Evolutionary conservation across 305 asterid genomes (phyloP).

Genomic region (Fraxinus ornus): DNA sequence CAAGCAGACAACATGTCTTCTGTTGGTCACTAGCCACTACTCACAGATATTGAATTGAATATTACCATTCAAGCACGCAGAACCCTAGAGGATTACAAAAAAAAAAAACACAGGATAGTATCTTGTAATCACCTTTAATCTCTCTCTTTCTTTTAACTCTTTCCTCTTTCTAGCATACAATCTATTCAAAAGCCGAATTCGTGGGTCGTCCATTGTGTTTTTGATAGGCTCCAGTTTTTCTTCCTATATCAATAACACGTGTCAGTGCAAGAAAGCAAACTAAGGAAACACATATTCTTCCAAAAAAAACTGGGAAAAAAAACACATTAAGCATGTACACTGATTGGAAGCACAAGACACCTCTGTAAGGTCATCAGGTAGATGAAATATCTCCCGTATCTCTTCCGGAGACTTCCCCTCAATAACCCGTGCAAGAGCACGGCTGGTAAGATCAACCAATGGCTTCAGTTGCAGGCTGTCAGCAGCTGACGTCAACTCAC

Average conservation of each 20-base stretch:
- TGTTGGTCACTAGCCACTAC: slow-evolving; percentile 15
- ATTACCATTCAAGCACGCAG: not conserved
- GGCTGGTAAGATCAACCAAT: slow-evolving; percentile 89
- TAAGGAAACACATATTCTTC: slow-evolving; percentile 15
- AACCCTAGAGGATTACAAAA: not conserved
- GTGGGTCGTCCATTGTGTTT: slow-evolving; percentile 90
- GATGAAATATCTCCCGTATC: slow-evolving; percentile 85
- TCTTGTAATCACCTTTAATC: slow-evolving; percentile 59
- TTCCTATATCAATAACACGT: slow-evolving; percentile 55
- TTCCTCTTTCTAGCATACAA: slow-evolving; percentile 94
- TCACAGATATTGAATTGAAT: slow-evolving; percentile 19
- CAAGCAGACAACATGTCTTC: slow-evolving; percentile 5
- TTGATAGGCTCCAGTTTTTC: slow-evolving; percentile 95
- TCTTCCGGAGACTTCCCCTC: slow-evolving; percentile 94
- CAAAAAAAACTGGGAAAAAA: slow-evolving; percentile 13
- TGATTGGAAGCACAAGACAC: slow-evolving; percentile 69
- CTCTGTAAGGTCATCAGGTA: slow-evolving; percentile 98
- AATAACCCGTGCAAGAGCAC: slow-evolving; percentile 92
- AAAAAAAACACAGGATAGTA: slow-evolving; percentile 14
- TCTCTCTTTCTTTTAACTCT: slow-evolving; percentile 81
- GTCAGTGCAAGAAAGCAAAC: slow-evolving; percentile 26
- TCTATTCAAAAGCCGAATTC: slow-evolving; percentile 87
- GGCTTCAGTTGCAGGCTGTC: slow-evolving; percentile 91
- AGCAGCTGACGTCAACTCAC: slow-evolving; percentile 97
- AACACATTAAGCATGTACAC: slow-evolving; percentile 50